Evolutionary conservation across 75 land plant species (phyloP).

Genomic region (Cupressus sempervirens): DNA sequence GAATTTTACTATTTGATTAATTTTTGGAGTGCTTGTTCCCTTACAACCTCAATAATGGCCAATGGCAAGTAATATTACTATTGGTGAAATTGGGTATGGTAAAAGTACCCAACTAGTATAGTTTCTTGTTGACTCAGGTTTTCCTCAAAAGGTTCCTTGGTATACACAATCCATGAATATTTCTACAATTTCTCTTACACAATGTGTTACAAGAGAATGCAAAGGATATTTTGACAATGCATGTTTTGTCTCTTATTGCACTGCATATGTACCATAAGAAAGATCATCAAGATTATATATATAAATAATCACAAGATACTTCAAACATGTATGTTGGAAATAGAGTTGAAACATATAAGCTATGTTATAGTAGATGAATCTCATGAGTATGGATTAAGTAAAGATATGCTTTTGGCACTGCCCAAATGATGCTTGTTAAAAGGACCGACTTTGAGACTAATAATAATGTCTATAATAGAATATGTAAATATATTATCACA

Average conservation of each 20-base stretch:
- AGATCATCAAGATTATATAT: constrained; percentile 34
- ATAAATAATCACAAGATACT: constrained; percentile 72
- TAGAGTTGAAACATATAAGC: constrained; percentile 37
- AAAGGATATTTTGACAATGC: constrained; percentile 41
- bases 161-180: constrained; percentile 83
- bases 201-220: constrained; percentile 63
- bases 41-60: not conserved
- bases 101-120: constrained; percentile 87
- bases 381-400: constrained; percentile 80
- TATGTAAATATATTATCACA: constrained; percentile 56
- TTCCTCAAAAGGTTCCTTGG: constrained; percentile 41
- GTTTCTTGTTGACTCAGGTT: constrained; percentile 67
- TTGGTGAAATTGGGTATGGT: constrained; percentile 89
- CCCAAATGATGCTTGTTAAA: constrained; percentile 37
- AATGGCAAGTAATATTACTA: constrained; percentile 56
- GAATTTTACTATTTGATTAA: not conserved
- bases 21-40: not conserved
- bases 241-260: constrained; percentile 29
- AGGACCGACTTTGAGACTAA: constrained; percentile 47
- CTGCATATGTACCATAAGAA: constrained; percentile 24
- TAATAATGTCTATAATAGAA: constrained; percentile 88
- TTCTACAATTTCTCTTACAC: constrained; percentile 59
- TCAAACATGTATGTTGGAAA: constrained; percentile 57
- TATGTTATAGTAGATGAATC: constrained; percentile 85
- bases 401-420: constrained; percentile 75